These are phyloP conservation scores for Metschnikowia kunwiensis DNA, from an alignment of 805 yeast species.

Conservation along the genomic window DNA sequence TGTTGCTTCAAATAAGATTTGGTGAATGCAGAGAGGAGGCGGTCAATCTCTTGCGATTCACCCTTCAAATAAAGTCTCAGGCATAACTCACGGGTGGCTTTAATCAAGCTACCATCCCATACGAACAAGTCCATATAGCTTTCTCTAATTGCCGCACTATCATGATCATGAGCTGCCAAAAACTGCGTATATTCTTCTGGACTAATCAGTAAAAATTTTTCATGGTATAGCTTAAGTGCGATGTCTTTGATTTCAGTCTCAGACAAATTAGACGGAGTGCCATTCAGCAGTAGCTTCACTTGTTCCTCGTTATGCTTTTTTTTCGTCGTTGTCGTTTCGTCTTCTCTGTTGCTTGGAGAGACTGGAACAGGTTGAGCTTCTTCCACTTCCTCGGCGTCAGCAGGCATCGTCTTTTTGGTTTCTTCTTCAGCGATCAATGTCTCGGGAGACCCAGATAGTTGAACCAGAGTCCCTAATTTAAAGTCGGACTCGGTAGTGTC, in stretches of 20 bases:
- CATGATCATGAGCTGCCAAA: slow-evolving; percentile 46
- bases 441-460: slow-evolving; percentile 3
- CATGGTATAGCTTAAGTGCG: slow-evolving; percentile 36
- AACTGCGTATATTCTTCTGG: slow-evolving; percentile 46
- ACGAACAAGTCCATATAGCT: slow-evolving; percentile 47
- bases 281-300: slow-evolving; percentile 2
- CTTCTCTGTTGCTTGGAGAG: slow-evolving; percentile 1
- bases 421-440: slow-evolving; percentile 2
- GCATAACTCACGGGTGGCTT: slow-evolving; percentile 59
- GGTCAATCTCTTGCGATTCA: slow-evolving; percentile 78
- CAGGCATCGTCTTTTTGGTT: background rate
- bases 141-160: slow-evolving; percentile 38
- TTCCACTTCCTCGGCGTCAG: background rate
- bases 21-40: slow-evolving; percentile 66
- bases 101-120: slow-evolving; percentile 51
- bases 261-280: background rate
- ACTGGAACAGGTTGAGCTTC: background rate
- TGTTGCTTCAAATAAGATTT: slow-evolving; percentile 55
- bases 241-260: slow-evolving; percentile 28
- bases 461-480: background rate
- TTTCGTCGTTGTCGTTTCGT: background rate
- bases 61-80: slow-evolving; percentile 69
- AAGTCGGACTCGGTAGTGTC: background rate
- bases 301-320: background rate
- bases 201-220: slow-evolving; percentile 40